These are phyloP conservation scores for Spatholobus suberectus DNA, from an alignment of 306 rosid genomes.

Conservation along the genomic window DNA sequence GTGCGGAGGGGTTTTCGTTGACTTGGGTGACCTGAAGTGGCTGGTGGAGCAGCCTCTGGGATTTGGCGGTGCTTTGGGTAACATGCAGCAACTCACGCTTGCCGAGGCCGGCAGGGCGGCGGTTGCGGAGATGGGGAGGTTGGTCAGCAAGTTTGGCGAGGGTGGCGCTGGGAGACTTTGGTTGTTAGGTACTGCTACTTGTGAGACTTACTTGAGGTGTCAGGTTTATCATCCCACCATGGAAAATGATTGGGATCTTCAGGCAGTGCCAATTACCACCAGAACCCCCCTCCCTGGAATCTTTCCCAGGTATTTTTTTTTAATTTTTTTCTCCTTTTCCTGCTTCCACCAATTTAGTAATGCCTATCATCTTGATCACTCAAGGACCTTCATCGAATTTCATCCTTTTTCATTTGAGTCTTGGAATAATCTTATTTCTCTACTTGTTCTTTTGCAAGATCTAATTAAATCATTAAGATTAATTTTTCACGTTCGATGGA, in stretches of 20 bases:
- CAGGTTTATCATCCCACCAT: slow-evolving; percentile 99
- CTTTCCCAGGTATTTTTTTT: slow-evolving; percentile 69
- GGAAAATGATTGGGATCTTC: slow-evolving; percentile 99
- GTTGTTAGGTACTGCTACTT: slow-evolving; percentile 94
- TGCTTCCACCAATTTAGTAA: neutral
- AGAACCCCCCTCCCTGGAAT: slow-evolving; percentile 70
- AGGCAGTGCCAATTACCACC: slow-evolving; percentile 83
- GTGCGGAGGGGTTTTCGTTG: slow-evolving; percentile 63
- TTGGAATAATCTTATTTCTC: neutral
- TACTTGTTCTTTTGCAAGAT: neutral
- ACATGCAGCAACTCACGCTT: slow-evolving; percentile 62
- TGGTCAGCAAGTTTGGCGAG: slow-evolving; percentile 67
- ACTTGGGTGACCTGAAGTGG: slow-evolving; percentile 96
- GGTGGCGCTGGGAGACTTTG: slow-evolving; percentile 65
- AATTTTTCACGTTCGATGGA: neutral
- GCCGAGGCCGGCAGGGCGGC: slow-evolving; percentile 80
- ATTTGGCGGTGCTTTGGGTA: slow-evolving; percentile 51
- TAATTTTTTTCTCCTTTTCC: neutral
- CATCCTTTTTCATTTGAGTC: neutral
- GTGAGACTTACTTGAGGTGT: slow-evolving; percentile 97
- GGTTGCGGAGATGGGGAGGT: slow-evolving; percentile 78
- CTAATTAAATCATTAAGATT: neutral
- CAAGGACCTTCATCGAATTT: neutral
- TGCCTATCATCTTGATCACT: neutral
- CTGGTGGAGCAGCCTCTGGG: slow-evolving; percentile 78